Percentiles rank a stretch among this genome's conserved stretches.
Evolutionary conservation across 139 green algal species (phyloP).

Genomic region (Picochlorum sp.): DNA sequence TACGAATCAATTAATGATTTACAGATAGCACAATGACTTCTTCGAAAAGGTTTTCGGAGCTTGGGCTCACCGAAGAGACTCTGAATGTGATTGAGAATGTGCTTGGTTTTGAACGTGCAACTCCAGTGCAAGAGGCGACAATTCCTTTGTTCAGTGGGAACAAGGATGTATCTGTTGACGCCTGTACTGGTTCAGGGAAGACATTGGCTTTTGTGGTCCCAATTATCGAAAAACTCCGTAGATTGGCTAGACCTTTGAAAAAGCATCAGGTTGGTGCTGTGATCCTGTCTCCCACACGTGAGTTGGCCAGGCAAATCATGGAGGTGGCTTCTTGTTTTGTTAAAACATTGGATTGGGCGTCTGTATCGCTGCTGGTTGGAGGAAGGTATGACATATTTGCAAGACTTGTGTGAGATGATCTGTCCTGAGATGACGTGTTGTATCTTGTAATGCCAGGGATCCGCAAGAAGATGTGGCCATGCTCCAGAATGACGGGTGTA

Average conservation of each 20-base stretch:
- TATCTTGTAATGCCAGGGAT: slow-evolving; percentile 39
- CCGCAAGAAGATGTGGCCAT: slow-evolving; percentile 48
- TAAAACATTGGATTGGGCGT: slow-evolving; percentile 34
- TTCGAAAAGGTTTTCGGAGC: neutral
- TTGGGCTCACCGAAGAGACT: slow-evolving; percentile 22
- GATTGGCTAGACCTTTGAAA: slow-evolving; percentile 51
- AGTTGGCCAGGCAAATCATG: slow-evolving; percentile 87
- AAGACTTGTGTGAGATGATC: neutral
- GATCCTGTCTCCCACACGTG: slow-evolving; percentile 85
- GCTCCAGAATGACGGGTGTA: slow-evolving; percentile 48
- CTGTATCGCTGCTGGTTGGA: slow-evolving; percentile 58
- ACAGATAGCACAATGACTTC: neutral
- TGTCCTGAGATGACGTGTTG: neutral
- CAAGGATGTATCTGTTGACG: slow-evolving; percentile 96
- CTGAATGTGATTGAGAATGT: slow-evolving; percentile 40
- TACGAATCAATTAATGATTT: neutral
- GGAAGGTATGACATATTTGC: slow-evolving; percentile 33
- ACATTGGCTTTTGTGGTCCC: slow-evolving; percentile 95
- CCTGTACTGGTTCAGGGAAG: slow-evolving; percentile 93
- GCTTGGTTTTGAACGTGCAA: slow-evolving; percentile 57
- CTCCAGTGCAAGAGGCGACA: slow-evolving; percentile 85
- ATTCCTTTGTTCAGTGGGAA: slow-evolving; percentile 87
- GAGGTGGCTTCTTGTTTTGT: slow-evolving; percentile 75
- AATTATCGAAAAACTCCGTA: slow-evolving; percentile 75
- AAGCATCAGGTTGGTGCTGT: slow-evolving; percentile 81